Conservation (phyloP, 2,329 filamentous ascomycete species). For the Colletotrichum gigasporum region DNA sequence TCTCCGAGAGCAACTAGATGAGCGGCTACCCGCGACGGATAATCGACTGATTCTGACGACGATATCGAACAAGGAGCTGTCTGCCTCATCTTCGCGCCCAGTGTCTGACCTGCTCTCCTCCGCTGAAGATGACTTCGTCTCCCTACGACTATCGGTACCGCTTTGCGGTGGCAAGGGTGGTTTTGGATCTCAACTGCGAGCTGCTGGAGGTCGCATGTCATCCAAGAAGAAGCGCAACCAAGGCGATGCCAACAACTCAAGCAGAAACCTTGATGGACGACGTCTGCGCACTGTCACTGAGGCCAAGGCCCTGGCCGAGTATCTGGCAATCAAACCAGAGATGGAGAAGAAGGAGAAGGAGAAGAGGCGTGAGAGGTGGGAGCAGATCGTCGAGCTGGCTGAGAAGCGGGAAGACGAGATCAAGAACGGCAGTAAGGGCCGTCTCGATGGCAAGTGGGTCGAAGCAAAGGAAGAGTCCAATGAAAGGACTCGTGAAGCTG, state of each 20-base stretch:
- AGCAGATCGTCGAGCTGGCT: conserved; percentile 85
- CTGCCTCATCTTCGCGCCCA: conserved; percentile 58
- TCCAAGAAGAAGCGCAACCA: conserved; percentile 88
- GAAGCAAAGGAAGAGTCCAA: conserved; percentile 92
- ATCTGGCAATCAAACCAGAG: conserved; percentile 93
- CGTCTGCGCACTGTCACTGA: conserved; percentile 92
- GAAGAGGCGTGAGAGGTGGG: conserved; percentile 83
- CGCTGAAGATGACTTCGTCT: conserved; percentile 74
- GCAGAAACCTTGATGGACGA: conserved; percentile 91
- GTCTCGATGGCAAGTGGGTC: conserved; percentile 91
- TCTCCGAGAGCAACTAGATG: conserved; percentile 70
- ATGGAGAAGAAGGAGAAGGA: conserved; percentile 97
- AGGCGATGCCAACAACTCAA: conserved; percentile 87
- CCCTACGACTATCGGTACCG: conserved; percentile 81
- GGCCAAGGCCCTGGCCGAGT: conserved; percentile 94
- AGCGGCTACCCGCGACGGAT: conserved; percentile 66
- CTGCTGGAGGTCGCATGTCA: conserved; percentile 97
- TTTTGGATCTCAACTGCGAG: conserved; percentile 95
- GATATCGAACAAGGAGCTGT: conserved; percentile 77
- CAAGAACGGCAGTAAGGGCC: conserved; percentile 74
- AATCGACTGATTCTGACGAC: conserved; percentile 82
- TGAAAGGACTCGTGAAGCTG: conserved; percentile 82
- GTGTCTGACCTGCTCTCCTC: conserved; percentile 70
- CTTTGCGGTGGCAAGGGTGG: conserved; percentile 95
- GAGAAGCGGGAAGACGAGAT: conserved; percentile 88